Evolutionary conservation across 306 rosid species (phyloP).

Genomic region (Trichosanthes cucumerina): DNA sequence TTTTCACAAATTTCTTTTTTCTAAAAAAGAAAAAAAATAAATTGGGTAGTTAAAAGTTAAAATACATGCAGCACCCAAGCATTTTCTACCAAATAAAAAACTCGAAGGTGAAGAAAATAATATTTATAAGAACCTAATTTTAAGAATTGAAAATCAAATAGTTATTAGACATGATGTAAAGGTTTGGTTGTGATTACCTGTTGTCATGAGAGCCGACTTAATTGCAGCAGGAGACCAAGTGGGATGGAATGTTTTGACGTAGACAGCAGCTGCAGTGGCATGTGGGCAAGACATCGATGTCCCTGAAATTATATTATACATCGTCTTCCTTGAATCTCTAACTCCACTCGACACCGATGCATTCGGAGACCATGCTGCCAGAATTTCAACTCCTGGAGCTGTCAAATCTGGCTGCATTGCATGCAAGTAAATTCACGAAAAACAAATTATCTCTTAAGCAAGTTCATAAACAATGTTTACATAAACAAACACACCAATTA

Average conservation of each 20-base stretch:
- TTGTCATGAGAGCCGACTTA: slow-evolving; percentile 31
- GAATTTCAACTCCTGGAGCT: slow-evolving; percentile 21
- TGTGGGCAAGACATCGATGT: slow-evolving; percentile 36
- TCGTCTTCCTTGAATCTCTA: slow-evolving; percentile 7
- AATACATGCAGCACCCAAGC: too few species aligned
- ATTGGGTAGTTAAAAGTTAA: too few species aligned
- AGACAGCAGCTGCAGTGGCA: slow-evolving; percentile 17
- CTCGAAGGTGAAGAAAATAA: too few species aligned
- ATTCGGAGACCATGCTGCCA: slow-evolving; percentile 31
- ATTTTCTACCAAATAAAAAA: too few species aligned
- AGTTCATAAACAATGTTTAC: too few species aligned
- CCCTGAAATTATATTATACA: slow-evolving; percentile 24
- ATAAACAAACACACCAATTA: too few species aligned
- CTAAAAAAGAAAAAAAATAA: too few species aligned
- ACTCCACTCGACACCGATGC: background rate
- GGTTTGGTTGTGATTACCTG: background rate
- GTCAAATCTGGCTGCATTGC: slow-evolving; percentile 17
- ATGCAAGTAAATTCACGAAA: background rate
- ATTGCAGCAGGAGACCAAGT: slow-evolving; percentile 30
- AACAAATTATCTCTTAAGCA: background rate
- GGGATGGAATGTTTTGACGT: slow-evolving; percentile 25
- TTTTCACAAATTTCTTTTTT: too few species aligned
- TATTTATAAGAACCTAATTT: too few species aligned
- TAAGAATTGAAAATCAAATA: too few species aligned
- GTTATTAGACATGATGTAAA: too few species aligned